Base-by-base conservation (phyloP, 352 stramenopile species). In the Globisporangium echinulatum region DNA sequence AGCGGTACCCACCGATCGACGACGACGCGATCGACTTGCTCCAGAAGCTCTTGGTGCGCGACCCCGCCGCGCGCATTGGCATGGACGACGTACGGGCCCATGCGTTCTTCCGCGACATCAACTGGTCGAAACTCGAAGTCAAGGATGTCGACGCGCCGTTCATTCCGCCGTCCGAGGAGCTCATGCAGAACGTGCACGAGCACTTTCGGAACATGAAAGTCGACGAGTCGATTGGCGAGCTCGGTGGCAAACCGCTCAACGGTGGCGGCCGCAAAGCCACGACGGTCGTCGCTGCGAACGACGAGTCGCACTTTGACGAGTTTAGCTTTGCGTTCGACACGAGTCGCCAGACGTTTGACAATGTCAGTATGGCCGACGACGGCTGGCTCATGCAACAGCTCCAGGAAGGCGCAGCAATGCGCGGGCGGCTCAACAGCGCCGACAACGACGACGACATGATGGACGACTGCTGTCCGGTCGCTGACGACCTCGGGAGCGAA, bases 151-250 rank as follows among this genome's bases (percentile, higher is more conserved):
- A 88, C 33, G 75, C 82, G 54, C 85, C 85, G 59, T 94, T 90
- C 61, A 86, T 91, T 42, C 85, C 85, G 14, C 78, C 82, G 33
- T 83, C 82, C 3, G 70, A 91, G 50, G 77, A 95, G 52, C 54
- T 93, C 14, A 93, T 95, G 85, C 79, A 89, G 50, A 92, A 95
- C 60, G 85, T 95, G 48, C 83, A 92, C 64, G 82, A 90, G 52
- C 85, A 95, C 48, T 95, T 95, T 70, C 77, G 77, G 46, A 93
- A 93, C 70, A 95, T 95, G 85, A 93, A 92, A 38, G 77, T 95
- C 38, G 79, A 87, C 52, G 83, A 90, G 62, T 85, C 83, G 49
- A 86, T 93, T 15, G 83, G 80, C 46, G 79, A 91, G 46, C 75
- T 71, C 52, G 54, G 49, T 39, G 40, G 57, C 25, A 81, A 92